These are phyloP conservation scores for Cryptosporidium muris DNA, from an alignment of 169 alveolate species.

Conservation along the genomic window DNA sequence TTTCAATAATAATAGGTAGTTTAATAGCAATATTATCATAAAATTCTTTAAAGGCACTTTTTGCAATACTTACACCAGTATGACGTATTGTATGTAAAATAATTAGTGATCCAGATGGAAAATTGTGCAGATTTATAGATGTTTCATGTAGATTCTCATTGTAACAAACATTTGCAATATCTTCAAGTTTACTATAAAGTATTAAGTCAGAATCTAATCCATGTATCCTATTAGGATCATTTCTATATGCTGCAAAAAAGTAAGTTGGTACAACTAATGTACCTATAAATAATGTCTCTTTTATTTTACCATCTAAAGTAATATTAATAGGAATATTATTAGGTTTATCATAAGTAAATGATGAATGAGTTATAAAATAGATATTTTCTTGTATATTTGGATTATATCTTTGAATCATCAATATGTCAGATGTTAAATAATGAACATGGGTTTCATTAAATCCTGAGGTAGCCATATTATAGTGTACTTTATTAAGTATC, in stretches of 20 bases:
- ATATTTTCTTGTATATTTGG: conserved; percentile 73
- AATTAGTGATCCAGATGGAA: conserved; percentile 76
- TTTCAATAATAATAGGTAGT: conserved; percentile 28
- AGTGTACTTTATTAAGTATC: conserved; percentile 80
- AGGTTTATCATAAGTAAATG: conserved; percentile 32
- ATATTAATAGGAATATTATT: conserved; percentile 29
- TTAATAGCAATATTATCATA: conserved; percentile 14
- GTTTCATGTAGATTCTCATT: conserved; percentile 25
- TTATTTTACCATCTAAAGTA: conserved; percentile 51
- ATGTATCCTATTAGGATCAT: conserved; percentile 64
- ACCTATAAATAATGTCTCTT: conserved; percentile 71
- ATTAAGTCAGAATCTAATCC: conserved; percentile 63
- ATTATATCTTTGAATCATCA: conserved; percentile 72
- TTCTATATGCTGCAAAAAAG: conserved; percentile 10
- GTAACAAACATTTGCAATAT: conserved; percentile 38
- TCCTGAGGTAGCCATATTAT: conserved; percentile 74
- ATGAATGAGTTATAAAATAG: conserved; percentile 71
- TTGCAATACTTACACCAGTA: conserved; percentile 22
- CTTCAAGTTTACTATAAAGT: conserved; percentile 24
- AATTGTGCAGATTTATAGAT: conserved; percentile 54
- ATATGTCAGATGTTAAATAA: conserved; percentile 70
- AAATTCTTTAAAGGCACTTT: conserved; percentile 41
- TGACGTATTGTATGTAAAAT: conserved; percentile 72
- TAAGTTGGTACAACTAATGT: conserved; percentile 63
- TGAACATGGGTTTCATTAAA: conserved; percentile 72